Evolutionary conservation across 2,329 filamentous ascomycete species (phyloP).

Genomic region (Plectosphaerella cucumerina): DNA sequence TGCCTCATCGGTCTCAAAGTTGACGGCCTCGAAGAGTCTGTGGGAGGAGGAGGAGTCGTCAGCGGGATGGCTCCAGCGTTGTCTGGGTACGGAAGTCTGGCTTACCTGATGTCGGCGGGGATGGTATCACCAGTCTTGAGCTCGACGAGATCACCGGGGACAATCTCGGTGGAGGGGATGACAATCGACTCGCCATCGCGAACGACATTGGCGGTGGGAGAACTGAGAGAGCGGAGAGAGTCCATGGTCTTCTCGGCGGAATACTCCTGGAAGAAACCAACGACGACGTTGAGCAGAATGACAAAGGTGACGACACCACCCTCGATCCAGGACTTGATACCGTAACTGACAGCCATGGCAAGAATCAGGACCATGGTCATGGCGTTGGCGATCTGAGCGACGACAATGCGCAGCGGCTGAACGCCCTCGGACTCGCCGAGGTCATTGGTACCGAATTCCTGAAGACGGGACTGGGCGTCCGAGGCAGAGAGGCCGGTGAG

Average conservation of each 20-base stretch:
- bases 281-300: slow-evolving; percentile 46
- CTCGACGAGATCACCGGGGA: slow-evolving; percentile 54
- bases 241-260: slow-evolving; percentile 50
- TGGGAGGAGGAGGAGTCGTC: not conserved
- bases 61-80: slow-evolving; percentile 57
- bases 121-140: slow-evolving; percentile 42
- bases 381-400: slow-evolving; percentile 54
- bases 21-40: slow-evolving; percentile 44
- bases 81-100: slow-evolving; percentile 33
- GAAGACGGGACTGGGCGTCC: slow-evolving; percentile 47
- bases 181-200: slow-evolving; percentile 42
- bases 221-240: slow-evolving; percentile 43
- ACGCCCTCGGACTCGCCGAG: slow-evolving; percentile 44
- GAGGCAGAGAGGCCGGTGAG: slow-evolving; percentile 44
- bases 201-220: slow-evolving; percentile 44
- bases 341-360: slow-evolving; percentile 47
- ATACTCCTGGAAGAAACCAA: slow-evolving; percentile 51
- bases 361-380: slow-evolving; percentile 52
- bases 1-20: slow-evolving; percentile 57
- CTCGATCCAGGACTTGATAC: slow-evolving; percentile 48
- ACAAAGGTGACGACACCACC: slow-evolving; percentile 48
- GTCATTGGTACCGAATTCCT: slow-evolving; percentile 54
- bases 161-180: slow-evolving; percentile 49
- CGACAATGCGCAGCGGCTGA: slow-evolving; percentile 51
- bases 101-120: slow-evolving; percentile 30